Base-by-base conservation (phyloP, 805 yeast species). In the Schwanniomyces yamadae region DNA sequence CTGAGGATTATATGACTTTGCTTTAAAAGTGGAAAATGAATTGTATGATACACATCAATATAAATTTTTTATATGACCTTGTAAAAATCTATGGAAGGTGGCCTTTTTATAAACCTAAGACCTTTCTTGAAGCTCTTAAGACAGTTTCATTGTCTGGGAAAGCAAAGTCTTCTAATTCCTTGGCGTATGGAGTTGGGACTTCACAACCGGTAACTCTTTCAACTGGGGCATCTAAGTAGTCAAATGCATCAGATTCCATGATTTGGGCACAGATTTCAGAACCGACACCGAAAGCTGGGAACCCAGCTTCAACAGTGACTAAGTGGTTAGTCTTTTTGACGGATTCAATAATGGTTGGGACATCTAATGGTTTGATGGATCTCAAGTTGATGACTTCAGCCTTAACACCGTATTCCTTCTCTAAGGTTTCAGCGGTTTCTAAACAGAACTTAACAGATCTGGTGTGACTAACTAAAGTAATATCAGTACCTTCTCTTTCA, bases 161-260 rank as follows among this genome's bases (percentile, higher is more conserved):
- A 38, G 98, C 96, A 61, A 93, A 86, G 72, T 85, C 95, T 80
- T 93, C 99, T 62, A 93, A 78, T 71, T 84, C 90, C 67, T 81
- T 79, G 54, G 96, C 96, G 63, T 93, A 93, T 48, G 99, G 99
- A 52, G 99, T 93, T 67, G 99, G 99, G 21, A 90, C 97, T 73
- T 93, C 99, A 61, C 98, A 95, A 66, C 99, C 99, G 41, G 99
- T 93, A 56, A 90, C 91, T 77, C 99, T 88, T 73, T 84, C 95
- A 50, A 93, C 87, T 54, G 99, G 99, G 43, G 98, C 95, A 69
- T 93, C 99, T 60, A 93, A 79, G 79, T 89, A 87, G 70, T 93
- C 99, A 51, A 93, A 93, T 36, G 95, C 98, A 69, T 90, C 97
- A 40, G 95, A 80, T 73, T 93, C 99, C 96, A 93, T 89, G 61